phyloP scores from a whole-genome alignment of 23 red algal genomes.

The Agarophyton chilense region DNA sequence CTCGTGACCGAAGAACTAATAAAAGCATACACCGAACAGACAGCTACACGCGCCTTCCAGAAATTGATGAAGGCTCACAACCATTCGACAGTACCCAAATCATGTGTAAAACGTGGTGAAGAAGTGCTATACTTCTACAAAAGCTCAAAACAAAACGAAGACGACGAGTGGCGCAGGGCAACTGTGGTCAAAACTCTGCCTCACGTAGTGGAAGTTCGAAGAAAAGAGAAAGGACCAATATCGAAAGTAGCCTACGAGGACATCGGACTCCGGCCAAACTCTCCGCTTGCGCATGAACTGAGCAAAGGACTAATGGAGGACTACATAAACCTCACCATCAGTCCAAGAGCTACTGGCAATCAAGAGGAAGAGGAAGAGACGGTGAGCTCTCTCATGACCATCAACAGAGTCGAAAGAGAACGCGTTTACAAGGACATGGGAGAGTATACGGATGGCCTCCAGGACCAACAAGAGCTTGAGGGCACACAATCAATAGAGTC shows the following conservation, averaged over 20 bases:
- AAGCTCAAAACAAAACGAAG: neutral
- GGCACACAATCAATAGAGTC: neutral
- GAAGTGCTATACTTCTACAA: neutral
- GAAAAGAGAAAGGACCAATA: neutral
- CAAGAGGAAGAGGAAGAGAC: neutral
- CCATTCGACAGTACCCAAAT: neutral
- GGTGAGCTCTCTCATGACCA: neutral
- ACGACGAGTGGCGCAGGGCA: neutral
- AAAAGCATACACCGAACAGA: neutral
- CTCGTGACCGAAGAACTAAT: slow-evolving; percentile 6
- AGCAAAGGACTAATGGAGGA: neutral
- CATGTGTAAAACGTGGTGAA: neutral
- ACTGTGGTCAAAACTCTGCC: neutral
- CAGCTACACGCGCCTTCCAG: slow-evolving; percentile 6
- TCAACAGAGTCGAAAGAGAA: neutral
- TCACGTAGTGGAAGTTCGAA: neutral
- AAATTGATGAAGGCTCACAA: neutral
- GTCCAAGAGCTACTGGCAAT: neutral
- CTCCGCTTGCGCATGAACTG: neutral
- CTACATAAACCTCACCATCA: neutral
- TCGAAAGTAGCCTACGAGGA: neutral
- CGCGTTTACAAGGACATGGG: neutral
- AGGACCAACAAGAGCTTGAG: neutral
- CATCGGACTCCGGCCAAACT: neutral
- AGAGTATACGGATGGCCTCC: neutral